These are phyloP conservation scores for Heteromeles arbutifolia DNA, from an alignment of 306 rosid genomes.

Conservation along the genomic window DNA sequence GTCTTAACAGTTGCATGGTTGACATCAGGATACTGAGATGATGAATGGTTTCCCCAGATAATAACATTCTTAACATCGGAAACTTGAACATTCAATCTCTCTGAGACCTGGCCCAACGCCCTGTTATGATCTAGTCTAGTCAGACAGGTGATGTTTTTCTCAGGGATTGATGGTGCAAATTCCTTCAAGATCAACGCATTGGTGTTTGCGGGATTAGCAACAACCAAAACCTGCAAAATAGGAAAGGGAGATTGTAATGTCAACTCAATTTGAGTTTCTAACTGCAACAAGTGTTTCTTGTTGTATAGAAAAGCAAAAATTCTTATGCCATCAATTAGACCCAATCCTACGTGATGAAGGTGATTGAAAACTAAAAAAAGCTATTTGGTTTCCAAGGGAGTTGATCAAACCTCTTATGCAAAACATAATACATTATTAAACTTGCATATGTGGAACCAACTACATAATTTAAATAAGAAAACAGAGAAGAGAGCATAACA, in stretches of 20 bases:
- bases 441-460: neutral
- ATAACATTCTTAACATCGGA: constrained; percentile 84
- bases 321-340: neutral
- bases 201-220: constrained; percentile 98
- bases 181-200: constrained; percentile 98
- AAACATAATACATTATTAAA: neutral
- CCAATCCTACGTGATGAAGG: neutral
- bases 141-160: constrained; percentile 78
- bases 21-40: constrained; percentile 96
- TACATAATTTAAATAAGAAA: neutral
- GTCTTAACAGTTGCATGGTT: constrained; percentile 83
- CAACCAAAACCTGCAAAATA: constrained; percentile 81
- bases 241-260: neutral
- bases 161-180: constrained; percentile 91
- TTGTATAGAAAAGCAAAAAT: neutral
- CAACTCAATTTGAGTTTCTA: neutral
- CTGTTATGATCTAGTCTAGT: constrained; percentile 95
- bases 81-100: constrained; percentile 73
- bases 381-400: neutral
- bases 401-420: neutral
- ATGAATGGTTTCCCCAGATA: constrained; percentile 98
- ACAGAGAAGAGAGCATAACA: neutral
- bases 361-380: neutral
- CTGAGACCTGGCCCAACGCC: constrained; percentile 97
- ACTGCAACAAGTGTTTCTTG: neutral